Percentiles rank a stretch among this genome's conserved stretches.
These are phyloP conservation scores for Colletotrichum liaoningense DNA, from an alignment of 2,329 filamentous ascomycete species.

Conservation along the genomic window DNA sequence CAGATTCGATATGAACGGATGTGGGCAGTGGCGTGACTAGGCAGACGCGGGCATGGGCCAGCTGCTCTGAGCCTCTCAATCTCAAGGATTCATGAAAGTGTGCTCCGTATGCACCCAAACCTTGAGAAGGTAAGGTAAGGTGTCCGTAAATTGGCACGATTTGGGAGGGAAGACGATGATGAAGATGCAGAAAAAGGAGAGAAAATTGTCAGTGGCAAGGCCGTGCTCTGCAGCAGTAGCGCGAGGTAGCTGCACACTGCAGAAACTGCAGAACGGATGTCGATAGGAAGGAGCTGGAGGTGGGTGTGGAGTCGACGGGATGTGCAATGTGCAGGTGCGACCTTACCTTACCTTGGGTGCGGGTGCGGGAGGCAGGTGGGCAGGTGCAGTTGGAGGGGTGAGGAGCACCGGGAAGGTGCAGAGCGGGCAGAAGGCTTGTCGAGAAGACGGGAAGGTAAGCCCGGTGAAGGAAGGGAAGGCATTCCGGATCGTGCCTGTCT, in stretches of 20 bases:
- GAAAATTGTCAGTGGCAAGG: not conserved
- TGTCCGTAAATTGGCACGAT: not conserved
- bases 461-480: too few species aligned
- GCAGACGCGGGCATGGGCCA: not conserved
- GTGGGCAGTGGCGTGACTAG: not conserved
- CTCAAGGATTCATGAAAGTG: too few species aligned
- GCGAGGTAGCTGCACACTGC: not conserved
- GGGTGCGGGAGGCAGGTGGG: not conserved
- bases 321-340: not conserved
- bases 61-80: not conserved
- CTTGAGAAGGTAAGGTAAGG: too few species aligned
- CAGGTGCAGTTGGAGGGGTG: not conserved
- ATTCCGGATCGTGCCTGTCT: too few species aligned
- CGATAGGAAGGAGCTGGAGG: not conserved
- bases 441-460: too few species aligned
- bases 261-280: not conserved
- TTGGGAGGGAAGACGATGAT: not conserved
- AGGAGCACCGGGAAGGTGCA: not conserved
- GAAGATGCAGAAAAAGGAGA: constrained; percentile 3
- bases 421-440: too few species aligned
- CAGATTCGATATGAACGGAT: constrained; percentile 14
- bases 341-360: not conserved
- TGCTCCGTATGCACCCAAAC: too few species aligned
- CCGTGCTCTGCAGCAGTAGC: constrained; percentile 13
- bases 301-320: not conserved